A percentile compares a stretch with the other conserved stretches of the same genome.
phyloP scores from a whole-genome alignment of 1,284 basidiomycete species.

The Malassezia furfur region DNA sequence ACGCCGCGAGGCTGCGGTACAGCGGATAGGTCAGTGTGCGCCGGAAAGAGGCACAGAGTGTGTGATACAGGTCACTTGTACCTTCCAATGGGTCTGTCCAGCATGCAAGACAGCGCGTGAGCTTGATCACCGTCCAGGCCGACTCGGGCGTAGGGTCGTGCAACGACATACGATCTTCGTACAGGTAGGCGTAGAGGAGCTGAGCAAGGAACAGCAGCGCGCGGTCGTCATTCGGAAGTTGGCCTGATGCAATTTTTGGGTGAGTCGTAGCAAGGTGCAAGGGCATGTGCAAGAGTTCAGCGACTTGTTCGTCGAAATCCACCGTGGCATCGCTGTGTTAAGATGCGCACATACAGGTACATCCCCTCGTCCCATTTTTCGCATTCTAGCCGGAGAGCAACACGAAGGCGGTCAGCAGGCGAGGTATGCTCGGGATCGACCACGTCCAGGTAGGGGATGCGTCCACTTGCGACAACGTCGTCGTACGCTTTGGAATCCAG shows the following conservation, averaged over 20 bases:
- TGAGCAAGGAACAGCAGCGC: slow-evolving; percentile 11
- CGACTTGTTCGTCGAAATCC: slow-evolving; percentile 17
- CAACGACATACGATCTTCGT: slow-evolving; percentile 14
- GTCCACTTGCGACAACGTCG: neutral
- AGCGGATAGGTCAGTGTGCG: slow-evolving; percentile 19
- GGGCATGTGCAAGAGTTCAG: neutral
- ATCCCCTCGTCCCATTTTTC: slow-evolving; percentile 23
- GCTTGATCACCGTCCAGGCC: slow-evolving; percentile 19
- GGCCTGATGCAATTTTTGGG: neutral
- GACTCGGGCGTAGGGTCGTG: slow-evolving; percentile 18
- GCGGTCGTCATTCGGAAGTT: neutral
- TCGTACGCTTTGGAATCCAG: neutral
- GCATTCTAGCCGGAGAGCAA: slow-evolving; percentile 9
- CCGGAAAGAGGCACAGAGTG: slow-evolving; percentile 15
- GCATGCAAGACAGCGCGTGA: slow-evolving; percentile 12
- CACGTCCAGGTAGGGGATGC: slow-evolving; percentile 10
- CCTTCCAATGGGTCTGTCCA: neutral
- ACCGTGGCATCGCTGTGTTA: neutral
- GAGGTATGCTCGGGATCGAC: neutral
- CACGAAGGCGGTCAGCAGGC: neutral
- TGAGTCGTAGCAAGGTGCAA: neutral
- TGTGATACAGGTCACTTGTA: neutral
- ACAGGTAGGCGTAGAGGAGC: slow-evolving; percentile 19
- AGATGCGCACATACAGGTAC: slow-evolving; percentile 2
- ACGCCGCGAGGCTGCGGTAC: slow-evolving; percentile 17